phyloP scores from a whole-genome alignment of 2,329 filamentous ascomycete genomes.

The Triangularia verruculosa region DNA sequence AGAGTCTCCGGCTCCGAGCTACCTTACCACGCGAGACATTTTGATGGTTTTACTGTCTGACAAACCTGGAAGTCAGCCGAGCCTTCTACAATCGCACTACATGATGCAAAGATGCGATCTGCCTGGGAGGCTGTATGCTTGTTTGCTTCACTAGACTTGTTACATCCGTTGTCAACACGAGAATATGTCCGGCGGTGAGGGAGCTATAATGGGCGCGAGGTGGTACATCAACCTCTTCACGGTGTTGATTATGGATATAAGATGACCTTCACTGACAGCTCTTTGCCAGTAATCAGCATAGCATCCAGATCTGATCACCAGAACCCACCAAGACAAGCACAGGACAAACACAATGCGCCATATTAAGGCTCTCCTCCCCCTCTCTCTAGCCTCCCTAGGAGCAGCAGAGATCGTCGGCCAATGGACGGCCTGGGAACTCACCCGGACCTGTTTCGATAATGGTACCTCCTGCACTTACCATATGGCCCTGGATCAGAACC shows the following conservation, averaged over 20 bases:
- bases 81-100: not conserved
- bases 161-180: constrained; percentile 3
- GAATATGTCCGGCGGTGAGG: not conserved
- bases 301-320: not conserved
- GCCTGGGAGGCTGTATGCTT: not conserved
- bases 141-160: constrained; percentile 1
- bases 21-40: constrained; percentile 4
- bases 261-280: not conserved
- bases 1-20: not conserved
- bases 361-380: not conserved
- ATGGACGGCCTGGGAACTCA: constrained; percentile 4
- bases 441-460: constrained; percentile 5
- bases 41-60: not conserved
- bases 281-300: not conserved
- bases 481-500: constrained; percentile 5
- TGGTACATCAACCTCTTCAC: not conserved
- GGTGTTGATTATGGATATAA: not conserved
- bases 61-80: not conserved
- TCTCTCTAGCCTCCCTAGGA: not conserved
- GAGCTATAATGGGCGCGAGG: not conserved
- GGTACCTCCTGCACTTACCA: constrained; percentile 13
- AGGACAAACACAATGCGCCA: not conserved
- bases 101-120: not conserved
- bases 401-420: constrained; percentile 9
- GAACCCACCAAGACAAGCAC: not conserved